Base-by-base conservation (phyloP, 495 filamentous ascomycete species). In the Penicillium macrosclerotiorum region DNA sequence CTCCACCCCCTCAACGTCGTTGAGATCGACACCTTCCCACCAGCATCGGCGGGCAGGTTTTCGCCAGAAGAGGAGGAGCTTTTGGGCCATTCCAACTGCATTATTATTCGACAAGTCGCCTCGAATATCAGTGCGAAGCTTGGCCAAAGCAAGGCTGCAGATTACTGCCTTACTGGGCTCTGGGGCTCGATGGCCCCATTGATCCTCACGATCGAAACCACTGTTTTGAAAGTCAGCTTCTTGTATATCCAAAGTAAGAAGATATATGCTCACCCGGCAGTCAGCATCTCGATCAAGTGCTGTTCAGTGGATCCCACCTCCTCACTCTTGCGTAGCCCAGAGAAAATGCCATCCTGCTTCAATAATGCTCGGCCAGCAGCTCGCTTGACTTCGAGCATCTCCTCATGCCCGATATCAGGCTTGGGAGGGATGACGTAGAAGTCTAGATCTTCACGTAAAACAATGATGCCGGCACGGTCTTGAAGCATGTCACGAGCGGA, bases 221-320 rank as follows among this genome's bases (percentile, higher is more conserved):
- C 93, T 97, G 45, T 8, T 37, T 22, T 34, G 14, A 6, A 27
- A 0, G 42, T 57, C 41, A 59, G 49, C 51, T 22, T 42, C 32
- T 41, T 24, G 8, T 5, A 16, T 13, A 32, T 4, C 17, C 19
- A 2, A 11, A 42, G 26, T 14, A 13, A 14, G 1, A 7, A n/a
- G 7, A 37, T 37, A n/a, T 31, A 13, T 16, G 17, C 82, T 67
- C 73, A 97, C 92, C 92, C 93, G 57, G 93, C 93, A 17, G 93
- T 99, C 72, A 99, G 67, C 93, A 99, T 99, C 73, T 99, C 93
- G 60, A 99, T 97, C 36, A 99, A 72, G 72, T 99, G 93, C 64
- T 96, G 94, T 65, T 99, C 93, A 0, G 93, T 99, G 18, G 93
- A 96, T 6, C 93, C 93, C 12, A 86, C 79, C 68, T 97, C 93